A percentile compares a stretch with the other conserved stretches of the same genome.
These are phyloP conservation scores for Takashimella tepidaria DNA, from an alignment of 1,284 basidiomycete species.

Conservation along the genomic window DNA sequence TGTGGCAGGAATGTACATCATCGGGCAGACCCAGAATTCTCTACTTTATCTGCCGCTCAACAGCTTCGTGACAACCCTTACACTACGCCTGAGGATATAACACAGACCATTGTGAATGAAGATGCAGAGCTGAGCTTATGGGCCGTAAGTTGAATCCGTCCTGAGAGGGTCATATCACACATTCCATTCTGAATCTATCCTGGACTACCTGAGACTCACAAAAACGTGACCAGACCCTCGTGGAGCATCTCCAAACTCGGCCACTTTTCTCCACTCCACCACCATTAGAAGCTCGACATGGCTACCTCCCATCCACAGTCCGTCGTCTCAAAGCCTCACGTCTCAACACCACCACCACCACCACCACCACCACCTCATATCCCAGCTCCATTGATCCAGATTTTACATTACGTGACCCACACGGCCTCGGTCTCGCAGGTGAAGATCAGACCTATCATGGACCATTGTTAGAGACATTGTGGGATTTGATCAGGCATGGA, in stretches of 20 bases:
- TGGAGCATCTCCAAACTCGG: conserved; percentile 42
- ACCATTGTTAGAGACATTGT: conserved; percentile 41
- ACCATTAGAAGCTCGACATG: conserved; percentile 40
- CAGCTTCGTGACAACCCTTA: conserved; percentile 36
- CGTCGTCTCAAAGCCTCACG: conserved; percentile 28
- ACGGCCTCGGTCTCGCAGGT: conserved; percentile 35
- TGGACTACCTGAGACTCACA: too few relatives aligned
- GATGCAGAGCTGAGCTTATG: conserved; percentile 36
- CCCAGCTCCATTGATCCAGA: conserved; percentile 39
- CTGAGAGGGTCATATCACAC: not conserved
- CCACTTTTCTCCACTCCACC: conserved; percentile 32
- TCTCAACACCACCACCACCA: conserved; percentile 7
- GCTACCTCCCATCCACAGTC: conserved; percentile 43
- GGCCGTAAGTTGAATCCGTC: conserved; percentile 22
- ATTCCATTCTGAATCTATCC: too few relatives aligned
- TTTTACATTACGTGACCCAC: conserved; percentile 42
- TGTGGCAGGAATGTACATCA: conserved; percentile 33
- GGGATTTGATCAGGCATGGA: conserved; percentile 52
- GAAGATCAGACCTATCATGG: conserved; percentile 43
- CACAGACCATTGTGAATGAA: conserved; percentile 40
- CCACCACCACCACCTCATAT: not conserved
- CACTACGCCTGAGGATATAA: conserved; percentile 36
- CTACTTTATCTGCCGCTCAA: conserved; percentile 20
- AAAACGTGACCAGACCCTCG: conserved; percentile 35
- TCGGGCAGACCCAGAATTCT: conserved; percentile 28